Conservation (phyloP, 495 filamentous ascomycete species). For the Penicillium silybi region DNA sequence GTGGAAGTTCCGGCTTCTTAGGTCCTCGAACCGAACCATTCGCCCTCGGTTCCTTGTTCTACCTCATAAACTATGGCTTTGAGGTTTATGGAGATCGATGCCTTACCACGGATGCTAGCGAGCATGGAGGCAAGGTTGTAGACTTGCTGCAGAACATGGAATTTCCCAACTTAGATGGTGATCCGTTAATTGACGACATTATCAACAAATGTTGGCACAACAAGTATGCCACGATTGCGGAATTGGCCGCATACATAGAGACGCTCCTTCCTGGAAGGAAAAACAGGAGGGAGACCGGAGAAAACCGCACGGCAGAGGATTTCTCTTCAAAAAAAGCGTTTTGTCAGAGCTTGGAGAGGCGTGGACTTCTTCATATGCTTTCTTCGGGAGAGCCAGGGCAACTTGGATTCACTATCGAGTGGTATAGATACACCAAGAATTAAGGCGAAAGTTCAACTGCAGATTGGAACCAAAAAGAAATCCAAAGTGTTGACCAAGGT, state of each 20-base stretch:
- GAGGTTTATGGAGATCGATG: too few relatives aligned
- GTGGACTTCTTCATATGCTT: constrained; percentile 7
- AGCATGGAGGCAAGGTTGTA: constrained; percentile 30
- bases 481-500: too few relatives aligned
- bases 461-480: too few relatives aligned
- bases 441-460: too few relatives aligned
- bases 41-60: too few relatives aligned
- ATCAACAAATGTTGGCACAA: constrained; percentile 38
- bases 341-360: neutral
- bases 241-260: constrained; percentile 27
- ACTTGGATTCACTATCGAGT: neutral
- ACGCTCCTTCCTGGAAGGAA: too few relatives aligned
- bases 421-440: too few relatives aligned
- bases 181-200: constrained; percentile 29
- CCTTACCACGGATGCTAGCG: constrained; percentile 26
- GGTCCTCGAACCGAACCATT: too few relatives aligned
- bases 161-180: constrained; percentile 29
- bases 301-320: neutral
- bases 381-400: neutral
- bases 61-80: too few relatives aligned
- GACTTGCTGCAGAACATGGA: constrained; percentile 30
- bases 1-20: too few relatives aligned
- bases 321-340: neutral
- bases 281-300: too few relatives aligned
- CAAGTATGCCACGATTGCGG: constrained; percentile 23